Percentiles rank a stretch among this genome's conserved stretches.
Evolutionary conservation across 2,329 filamentous ascomycete species (phyloP).

Genomic region (Aspergillus pseudoterreus): DNA sequence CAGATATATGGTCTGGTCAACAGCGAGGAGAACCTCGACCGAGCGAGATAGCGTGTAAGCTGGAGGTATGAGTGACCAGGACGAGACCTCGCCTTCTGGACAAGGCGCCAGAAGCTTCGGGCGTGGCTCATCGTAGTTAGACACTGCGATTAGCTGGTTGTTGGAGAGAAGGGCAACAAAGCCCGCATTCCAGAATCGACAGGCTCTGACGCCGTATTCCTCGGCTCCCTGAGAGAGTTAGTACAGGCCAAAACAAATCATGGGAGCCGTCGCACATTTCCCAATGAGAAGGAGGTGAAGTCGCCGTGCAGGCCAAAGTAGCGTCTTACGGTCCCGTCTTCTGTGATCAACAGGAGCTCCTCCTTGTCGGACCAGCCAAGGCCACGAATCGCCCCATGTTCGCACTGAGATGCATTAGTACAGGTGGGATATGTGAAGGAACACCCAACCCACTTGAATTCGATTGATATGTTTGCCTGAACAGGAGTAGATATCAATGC

Average conservation of each 20-base stretch:
- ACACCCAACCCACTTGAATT: slow-evolving; percentile 56
- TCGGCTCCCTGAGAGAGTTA: slow-evolving; percentile 63
- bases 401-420: slow-evolving; percentile 58
- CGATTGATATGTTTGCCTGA: slow-evolving; percentile 82
- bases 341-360: slow-evolving; percentile 79
- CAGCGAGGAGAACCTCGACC: slow-evolving; percentile 85
- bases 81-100: slow-evolving; percentile 74
- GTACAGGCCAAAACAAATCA: slow-evolving; percentile 5
- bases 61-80: slow-evolving; percentile 86
- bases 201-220: slow-evolving; percentile 80
- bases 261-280: slow-evolving; percentile 54
- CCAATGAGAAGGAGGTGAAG: slow-evolving; percentile 90
- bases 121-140: slow-evolving; percentile 83
- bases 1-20: slow-evolving; percentile 78
- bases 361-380: slow-evolving; percentile 97
- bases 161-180: slow-evolving; percentile 89
- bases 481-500: slow-evolving; percentile 91
- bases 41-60: slow-evolving; percentile 85
- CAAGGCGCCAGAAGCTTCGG: slow-evolving; percentile 75
- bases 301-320: slow-evolving; percentile 91
- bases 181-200: slow-evolving; percentile 86
- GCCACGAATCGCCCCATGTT: slow-evolving; percentile 80
- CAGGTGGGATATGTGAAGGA: neutral
- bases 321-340: slow-evolving; percentile 85
- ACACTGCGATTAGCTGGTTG: slow-evolving; percentile 81